Evolutionary conservation across 441 rosid species (phyloP).

Genomic region (Arabidopsis hybrid): DNA sequence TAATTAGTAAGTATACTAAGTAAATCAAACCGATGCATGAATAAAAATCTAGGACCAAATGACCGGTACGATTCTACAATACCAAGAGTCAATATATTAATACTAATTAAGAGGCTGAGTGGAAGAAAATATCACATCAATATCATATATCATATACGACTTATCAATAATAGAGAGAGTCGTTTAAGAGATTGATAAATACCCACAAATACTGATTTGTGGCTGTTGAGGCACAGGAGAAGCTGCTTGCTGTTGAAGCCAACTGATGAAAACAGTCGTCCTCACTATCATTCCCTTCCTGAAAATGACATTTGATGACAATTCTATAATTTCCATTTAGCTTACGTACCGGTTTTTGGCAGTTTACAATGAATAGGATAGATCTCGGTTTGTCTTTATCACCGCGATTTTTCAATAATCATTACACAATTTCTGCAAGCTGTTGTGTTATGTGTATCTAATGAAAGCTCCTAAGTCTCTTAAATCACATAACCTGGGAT

Average conservation of each 20-base stretch:
- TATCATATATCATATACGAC: conserved; percentile 36
- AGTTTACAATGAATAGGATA: conserved; percentile 17
- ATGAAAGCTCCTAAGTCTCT: conserved; percentile 22
- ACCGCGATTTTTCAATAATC: not conserved
- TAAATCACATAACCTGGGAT: conserved; percentile 21
- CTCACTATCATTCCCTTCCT: conserved; percentile 41
- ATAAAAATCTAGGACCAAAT: not conserved
- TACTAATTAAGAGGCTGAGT: conserved; percentile 36
- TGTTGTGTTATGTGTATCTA: conserved; percentile 18
- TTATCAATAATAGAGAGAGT: conserved; percentile 43
- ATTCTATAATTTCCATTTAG: conserved; percentile 24
- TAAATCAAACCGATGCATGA: conserved; percentile 1
- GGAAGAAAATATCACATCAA: conserved; percentile 41
- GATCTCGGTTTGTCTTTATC: conserved; percentile 26
- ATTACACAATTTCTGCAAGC: not conserved
- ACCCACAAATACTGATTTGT: conserved; percentile 29
- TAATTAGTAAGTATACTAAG: not conserved
- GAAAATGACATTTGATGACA: conserved; percentile 37
- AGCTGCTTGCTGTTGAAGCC: conserved; percentile 48
- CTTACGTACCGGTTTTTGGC: conserved; percentile 34
- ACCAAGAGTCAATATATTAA: conserved; percentile 34
- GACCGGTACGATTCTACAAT: conserved; percentile 26
- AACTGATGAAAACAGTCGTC: conserved; percentile 41
- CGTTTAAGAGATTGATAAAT: conserved; percentile 42
- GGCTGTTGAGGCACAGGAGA: conserved; percentile 45